Conservation (phyloP, 148 eudicot species). For the Drosera capensis region DNA sequence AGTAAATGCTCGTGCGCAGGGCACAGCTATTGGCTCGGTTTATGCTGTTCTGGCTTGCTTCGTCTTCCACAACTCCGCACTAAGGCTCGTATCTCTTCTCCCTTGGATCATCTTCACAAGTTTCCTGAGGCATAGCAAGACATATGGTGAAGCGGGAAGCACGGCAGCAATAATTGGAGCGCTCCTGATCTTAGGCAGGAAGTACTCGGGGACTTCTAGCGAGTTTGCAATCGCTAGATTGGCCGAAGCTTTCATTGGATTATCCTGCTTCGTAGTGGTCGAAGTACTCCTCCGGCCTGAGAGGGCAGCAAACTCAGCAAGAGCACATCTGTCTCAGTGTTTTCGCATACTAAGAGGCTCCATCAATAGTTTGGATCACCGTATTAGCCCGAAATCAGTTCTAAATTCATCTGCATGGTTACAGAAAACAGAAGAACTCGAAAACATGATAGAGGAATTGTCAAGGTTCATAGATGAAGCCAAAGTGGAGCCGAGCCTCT, state of each 20-base stretch:
- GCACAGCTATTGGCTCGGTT: slow-evolving; percentile 36
- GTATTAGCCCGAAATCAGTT: slow-evolving; percentile 3
- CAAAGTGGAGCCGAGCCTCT: slow-evolving; percentile 31
- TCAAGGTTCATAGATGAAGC: slow-evolving; percentile 19
- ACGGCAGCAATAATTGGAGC: slow-evolving; percentile 34
- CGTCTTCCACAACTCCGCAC: slow-evolving; percentile 9
- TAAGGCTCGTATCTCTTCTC: slow-evolving; percentile 20
- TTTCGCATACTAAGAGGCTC: slow-evolving; percentile 15
- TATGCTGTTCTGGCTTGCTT: slow-evolving; percentile 34
- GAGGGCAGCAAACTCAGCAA: slow-evolving; percentile 23
- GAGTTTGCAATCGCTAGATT: slow-evolving; percentile 34
- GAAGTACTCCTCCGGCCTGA: slow-evolving; percentile 28
- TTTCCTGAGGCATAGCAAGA: slow-evolving; percentile 23
- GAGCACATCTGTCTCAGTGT: slow-evolving; percentile 8
- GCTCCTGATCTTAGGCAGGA: slow-evolving; percentile 30
- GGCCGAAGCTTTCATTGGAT: slow-evolving; percentile 32
- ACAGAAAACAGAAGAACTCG: slow-evolving; percentile 10
- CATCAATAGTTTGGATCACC: slow-evolving; percentile 6
- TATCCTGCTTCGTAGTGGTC: slow-evolving; percentile 16
- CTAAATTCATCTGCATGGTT: background rate
- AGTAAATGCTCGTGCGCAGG: slow-evolving; percentile 33
- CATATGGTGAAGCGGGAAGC: slow-evolving; percentile 33
- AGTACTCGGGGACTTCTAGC: slow-evolving; percentile 23
- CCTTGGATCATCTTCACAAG: slow-evolving; percentile 37
- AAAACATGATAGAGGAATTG: slow-evolving; percentile 10